Evolutionary conservation across 805 yeast genomes (phyloP), one percentile per base, ranked within the genome.

Genomic region (Jamesozyma jinghongensis): DNA sequence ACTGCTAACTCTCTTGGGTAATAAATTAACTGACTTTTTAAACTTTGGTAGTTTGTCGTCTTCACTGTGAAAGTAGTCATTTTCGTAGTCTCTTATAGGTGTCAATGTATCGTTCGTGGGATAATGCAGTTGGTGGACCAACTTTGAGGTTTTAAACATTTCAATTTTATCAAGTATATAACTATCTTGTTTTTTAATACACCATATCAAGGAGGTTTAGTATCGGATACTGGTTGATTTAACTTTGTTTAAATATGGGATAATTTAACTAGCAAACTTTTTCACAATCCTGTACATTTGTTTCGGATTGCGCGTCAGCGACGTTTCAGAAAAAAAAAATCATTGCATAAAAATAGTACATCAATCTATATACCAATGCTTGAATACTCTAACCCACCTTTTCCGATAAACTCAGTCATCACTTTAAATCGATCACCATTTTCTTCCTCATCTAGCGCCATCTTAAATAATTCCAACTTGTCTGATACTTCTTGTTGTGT

Each of bases 361-460:
- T 10, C 26, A 22, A 17, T 37, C 36, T 38, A 41, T 20, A 37
- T 20, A 11, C 20, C 32, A 5, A 42, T 17, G 32, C 44, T 48
- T 6, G 50, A 30, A 44, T 61, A 60, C 37, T 80, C 85, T 76
- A 88, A 73, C 0, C 82, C 90, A 2, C 98, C 98, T 43, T 87
- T 74, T 2, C 96, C 95, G 34, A 88, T 73, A 57, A 81, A 88
- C 41, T 85, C 94, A 43, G 81, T 73, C 39, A 90, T 73, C 3
- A 80, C 79, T 53, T 77, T 81, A 59, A 88, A 81, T 48, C 84
- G 73, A 49, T 82, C 85, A 4, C 62, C 70, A 31, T 70, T 62
- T 2, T 64, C 65, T n/a, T 66, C 52, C 32, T 70, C 76, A 19
- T 65, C 53, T 42, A 92, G 59, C 4, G 80, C 70, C 27, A 70